Conservation (phyloP, 2,329 filamentous ascomycete genomes). For the Orbilia brochopaga region DNA sequence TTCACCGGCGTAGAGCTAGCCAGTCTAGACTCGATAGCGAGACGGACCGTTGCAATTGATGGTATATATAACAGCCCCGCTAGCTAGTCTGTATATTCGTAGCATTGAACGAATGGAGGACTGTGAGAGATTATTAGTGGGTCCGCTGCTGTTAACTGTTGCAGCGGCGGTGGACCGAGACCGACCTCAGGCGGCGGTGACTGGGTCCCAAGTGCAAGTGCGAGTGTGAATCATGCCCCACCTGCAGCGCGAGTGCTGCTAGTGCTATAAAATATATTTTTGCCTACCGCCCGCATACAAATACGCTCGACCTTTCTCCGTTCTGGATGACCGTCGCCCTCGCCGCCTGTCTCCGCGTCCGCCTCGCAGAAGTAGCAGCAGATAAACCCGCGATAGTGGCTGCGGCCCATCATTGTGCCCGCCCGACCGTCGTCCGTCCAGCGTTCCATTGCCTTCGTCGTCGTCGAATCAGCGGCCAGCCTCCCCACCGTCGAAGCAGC, state of each 20-base stretch:
- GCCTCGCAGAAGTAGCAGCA: neutral
- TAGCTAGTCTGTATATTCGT: neutral
- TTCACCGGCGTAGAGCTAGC: neutral
- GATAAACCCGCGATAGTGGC: neutral
- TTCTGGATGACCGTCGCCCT: neutral
- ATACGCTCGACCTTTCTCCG: neutral
- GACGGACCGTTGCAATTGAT: neutral
- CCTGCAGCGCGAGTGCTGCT: no score
- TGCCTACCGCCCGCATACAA: neutral
- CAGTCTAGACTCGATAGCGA: neutral
- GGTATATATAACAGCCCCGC: no score
- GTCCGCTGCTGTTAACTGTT: neutral
- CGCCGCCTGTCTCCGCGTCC: neutral
- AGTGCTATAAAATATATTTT: slow-evolving; percentile 4
- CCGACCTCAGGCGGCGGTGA: neutral
- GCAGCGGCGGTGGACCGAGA: neutral
- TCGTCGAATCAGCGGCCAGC: slow-evolving; percentile 1
- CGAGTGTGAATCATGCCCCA: neutral
- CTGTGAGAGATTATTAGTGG: neutral
- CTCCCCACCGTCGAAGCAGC: neutral
- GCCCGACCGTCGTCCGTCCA: neutral
- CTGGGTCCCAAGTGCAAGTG: neutral
- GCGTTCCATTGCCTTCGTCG: neutral
- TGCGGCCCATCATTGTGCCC: neutral
- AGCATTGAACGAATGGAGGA: neutral